Evolutionary conservation across 2,329 filamentous ascomycete species (phyloP), one percentile per base, ranked within the genome.

Genomic region (Claviceps sp.): DNA sequence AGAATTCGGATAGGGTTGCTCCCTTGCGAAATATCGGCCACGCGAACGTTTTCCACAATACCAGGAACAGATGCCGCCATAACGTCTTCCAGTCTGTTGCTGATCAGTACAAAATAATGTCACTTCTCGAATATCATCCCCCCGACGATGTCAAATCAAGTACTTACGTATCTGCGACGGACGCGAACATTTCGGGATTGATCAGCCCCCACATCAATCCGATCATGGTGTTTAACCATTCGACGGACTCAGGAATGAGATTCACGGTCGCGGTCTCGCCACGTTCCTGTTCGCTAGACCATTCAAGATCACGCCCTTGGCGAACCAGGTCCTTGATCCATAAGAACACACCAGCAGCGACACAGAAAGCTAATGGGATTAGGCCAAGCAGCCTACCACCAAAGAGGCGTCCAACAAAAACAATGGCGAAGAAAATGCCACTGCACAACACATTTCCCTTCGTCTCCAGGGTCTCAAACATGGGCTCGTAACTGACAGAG

Each of bases 61-160:
- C 85, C 82, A 0, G 93, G 93, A 0, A 96, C 86, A 0, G 88
- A 95, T 20, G 90, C 91, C 65, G 94, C 89, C 91, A 97, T 97
- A 58, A 97, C 86, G 65, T 97, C 91, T 68, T 77, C 65, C 1
- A 72, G 63, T 1, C 67, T 70, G 13, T 40, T 45, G 2, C n/a
- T 3, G 13, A 16, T 37, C 11, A 48, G 47, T 30, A 3, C 26
- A 24, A 38, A 4, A 24, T 37, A 13, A 9, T 37, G 4, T 13
- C 22, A 9, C 13, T 18, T 18, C 2, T n/a, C 37, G 4, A 5
- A 5, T 38, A 37, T 9, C 0, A 34, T 34, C 3, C 1, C 34
- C 3, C 3, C 18, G 9, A 18, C 9, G 18, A 16, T 37, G 20
- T 30, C 22, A 30, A 30, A 40, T 20, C 24, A 0, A 18, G 34